Evolutionary conservation across 139 green algal species (phyloP), one percentile per base, ranked within the genome.

Genomic region (Chloropicon primus): DNA sequence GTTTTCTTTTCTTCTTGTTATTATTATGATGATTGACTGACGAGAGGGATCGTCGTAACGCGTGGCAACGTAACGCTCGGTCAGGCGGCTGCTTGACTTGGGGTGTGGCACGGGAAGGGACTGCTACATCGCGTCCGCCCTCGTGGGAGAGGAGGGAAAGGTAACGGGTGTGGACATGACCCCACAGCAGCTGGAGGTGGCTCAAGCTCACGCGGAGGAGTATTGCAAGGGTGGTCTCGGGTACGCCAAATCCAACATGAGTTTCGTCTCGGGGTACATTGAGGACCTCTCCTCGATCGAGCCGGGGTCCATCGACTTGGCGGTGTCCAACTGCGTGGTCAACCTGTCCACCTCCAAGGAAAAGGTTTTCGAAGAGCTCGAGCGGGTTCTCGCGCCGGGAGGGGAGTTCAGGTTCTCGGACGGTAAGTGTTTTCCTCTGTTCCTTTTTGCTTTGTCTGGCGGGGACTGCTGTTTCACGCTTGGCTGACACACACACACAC

Each of bases 401-500:
- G 95, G 95, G 24, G 95, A 99, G 82, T 90, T 99, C 81, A 94
- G 94, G 82, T 98, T 99, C 85, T 93, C 84, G 24, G 95, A 99
- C 81, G 92, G n/a, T n/a, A n/a, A n/a, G n/a, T n/a, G n/a, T n/a
- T n/a, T n/a, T n/a, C n/a, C n/a, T n/a, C n/a, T n/a, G n/a, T n/a
- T n/a, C n/a, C n/a, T n/a, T n/a, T n/a, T n/a, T n/a, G n/a, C n/a
- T n/a, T n/a, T n/a, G n/a, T n/a, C n/a, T n/a, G n/a, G n/a, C n/a
- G n/a, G n/a, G n/a, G n/a, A n/a, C n/a, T n/a, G n/a, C n/a, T n/a
- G n/a, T n/a, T n/a, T n/a, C n/a, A n/a, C n/a, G n/a, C n/a, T n/a
- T n/a, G n/a, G n/a, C n/a, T n/a, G n/a, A n/a, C n/a, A n/a, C n/a
- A n/a, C n/a, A n/a, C n/a, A n/a, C n/a, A n/a, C n/a, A n/a, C n/a